A percentile compares a stretch with the other conserved stretches of the same genome.
Evolutionary conservation across 371 early-diverging fungal species (phyloP).

Genomic region (Lichtheimia corymbifera): DNA sequence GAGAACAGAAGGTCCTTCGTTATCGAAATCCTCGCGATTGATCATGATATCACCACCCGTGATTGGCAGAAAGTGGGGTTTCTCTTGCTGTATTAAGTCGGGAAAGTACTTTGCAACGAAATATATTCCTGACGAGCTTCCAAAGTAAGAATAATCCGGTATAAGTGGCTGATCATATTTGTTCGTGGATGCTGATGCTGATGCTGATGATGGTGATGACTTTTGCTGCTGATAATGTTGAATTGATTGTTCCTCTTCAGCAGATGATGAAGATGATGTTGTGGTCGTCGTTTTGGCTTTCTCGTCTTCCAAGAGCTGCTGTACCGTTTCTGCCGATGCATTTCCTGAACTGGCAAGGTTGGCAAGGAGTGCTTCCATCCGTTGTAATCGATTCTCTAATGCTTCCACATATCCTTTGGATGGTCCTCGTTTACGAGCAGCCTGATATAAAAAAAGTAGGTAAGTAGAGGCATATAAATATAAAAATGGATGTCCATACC

Average conservation of each 20-base stretch:
- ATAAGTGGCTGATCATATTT: not conserved
- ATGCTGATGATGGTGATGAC: not conserved
- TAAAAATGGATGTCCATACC: constrained; percentile 2
- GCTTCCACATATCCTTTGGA: constrained; percentile 41
- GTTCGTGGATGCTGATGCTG: not conserved
- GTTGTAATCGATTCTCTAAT: constrained; percentile 19
- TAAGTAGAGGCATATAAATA: not conserved
- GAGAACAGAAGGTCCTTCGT: not conserved
- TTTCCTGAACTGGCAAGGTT: constrained; percentile 34
- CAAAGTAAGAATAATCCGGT: constrained; percentile 24
- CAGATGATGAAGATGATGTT: not conserved
- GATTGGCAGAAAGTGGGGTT: not conserved
- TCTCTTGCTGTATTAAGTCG: not conserved
- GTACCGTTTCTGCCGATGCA: constrained; percentile 16
- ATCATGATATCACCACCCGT: not conserved
- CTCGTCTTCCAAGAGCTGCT: no score
- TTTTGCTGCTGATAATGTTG: not conserved
- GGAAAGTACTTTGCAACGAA: constrained; percentile 29
- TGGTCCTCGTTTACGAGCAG: constrained; percentile 50
- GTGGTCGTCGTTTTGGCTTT: no score
- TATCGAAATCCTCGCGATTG: not conserved
- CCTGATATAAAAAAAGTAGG: not conserved
- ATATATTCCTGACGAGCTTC: constrained; percentile 45
- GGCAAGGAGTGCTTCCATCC: constrained; percentile 19
- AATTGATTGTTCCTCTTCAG: not conserved